Evolutionary conservation across 441 rosid species (phyloP), one percentile per base, ranked within the genome.

Genomic region (Dalechampia spathulata): DNA sequence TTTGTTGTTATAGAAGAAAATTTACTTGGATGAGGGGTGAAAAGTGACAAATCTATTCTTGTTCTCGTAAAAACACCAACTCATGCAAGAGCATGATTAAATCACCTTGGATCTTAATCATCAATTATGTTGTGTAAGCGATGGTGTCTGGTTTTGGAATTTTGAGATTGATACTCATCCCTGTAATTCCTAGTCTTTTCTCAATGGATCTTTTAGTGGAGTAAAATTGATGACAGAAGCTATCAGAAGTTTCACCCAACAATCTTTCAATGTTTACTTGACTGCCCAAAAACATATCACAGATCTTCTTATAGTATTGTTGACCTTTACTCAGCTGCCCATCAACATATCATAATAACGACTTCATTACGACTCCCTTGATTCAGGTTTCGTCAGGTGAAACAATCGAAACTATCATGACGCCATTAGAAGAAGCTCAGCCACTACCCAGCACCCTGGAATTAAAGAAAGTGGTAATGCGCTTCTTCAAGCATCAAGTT

Each of bases 371-470:
- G 34, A 46, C 32, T 51, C 54, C 39, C 49, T 44, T 8, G 28
- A 13, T 68, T 4, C 69, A 86, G 91, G 74, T 80, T 34, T 75
- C 79, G 22, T 82, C 68, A 2, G 62, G 62, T 19, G 81, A 82
- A 62, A 85, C 85, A 40, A 77, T 86, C 60, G 85, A 82, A 60
- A 75, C 62, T 39, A 73, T 82, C 52, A 84, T 87, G 92, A 64
- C 23, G 12, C 78, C 70, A 48, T 61, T 87, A 52, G 74, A 78
- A 67, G 81, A 76, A 63, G 81, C 84, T 60, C 54, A 59, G 64
- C 92, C 92, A n/a, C 66, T 87, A 49, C 71, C 43, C 32, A 69
- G 83, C 20, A 64, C 81, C n/a, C 44, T 72, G 43, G 58, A 57
- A 51, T 70, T 81, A 68, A 69, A 71, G 71, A 64, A 75, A 59